phyloP scores from a whole-genome alignment of 129 eudicot species.

The Sambucus nigra region DNA sequence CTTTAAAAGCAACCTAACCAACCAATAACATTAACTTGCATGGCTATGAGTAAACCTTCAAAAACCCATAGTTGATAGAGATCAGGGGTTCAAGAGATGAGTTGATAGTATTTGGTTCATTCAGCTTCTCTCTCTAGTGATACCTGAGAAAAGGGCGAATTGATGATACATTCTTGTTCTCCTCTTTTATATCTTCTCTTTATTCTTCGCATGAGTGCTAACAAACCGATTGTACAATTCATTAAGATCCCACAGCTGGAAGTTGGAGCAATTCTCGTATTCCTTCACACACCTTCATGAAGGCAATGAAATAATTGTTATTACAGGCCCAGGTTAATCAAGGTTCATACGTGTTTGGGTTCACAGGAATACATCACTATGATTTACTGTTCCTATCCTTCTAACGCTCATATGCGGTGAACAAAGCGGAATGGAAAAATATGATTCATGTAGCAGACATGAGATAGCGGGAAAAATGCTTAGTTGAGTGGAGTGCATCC shows the following conservation, averaged over 20 bases:
- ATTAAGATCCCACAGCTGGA: constrained; percentile 31
- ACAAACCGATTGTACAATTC: neutral
- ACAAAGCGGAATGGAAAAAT: too few relatives aligned
- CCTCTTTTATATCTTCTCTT: neutral
- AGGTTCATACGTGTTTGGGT: neutral
- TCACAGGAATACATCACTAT: neutral
- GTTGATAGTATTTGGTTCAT: neutral
- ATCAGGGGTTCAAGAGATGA: too few relatives aligned
- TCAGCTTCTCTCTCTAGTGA: neutral
- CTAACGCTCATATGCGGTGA: too few relatives aligned
- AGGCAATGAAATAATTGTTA: neutral
- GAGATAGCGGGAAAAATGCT: too few relatives aligned
- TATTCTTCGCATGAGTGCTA: neutral
- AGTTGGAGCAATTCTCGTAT: constrained; percentile 67
- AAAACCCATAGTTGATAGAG: too few relatives aligned
- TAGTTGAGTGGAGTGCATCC: neutral
- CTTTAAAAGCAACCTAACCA: too few relatives aligned
- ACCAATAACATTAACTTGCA: too few relatives aligned
- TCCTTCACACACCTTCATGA: constrained; percentile 65
- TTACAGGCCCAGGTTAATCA: neutral
- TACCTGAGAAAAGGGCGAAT: neutral
- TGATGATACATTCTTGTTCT: neutral
- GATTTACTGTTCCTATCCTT: too few relatives aligned
- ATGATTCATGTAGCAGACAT: too few relatives aligned
- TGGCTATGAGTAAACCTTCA: too few relatives aligned